A percentile compares a stretch with the other conserved stretches of the same genome.
These are phyloP conservation scores for Lagenidium giganteum DNA, from an alignment of 352 stramenopile genomes.

Conservation along the genomic window DNA sequence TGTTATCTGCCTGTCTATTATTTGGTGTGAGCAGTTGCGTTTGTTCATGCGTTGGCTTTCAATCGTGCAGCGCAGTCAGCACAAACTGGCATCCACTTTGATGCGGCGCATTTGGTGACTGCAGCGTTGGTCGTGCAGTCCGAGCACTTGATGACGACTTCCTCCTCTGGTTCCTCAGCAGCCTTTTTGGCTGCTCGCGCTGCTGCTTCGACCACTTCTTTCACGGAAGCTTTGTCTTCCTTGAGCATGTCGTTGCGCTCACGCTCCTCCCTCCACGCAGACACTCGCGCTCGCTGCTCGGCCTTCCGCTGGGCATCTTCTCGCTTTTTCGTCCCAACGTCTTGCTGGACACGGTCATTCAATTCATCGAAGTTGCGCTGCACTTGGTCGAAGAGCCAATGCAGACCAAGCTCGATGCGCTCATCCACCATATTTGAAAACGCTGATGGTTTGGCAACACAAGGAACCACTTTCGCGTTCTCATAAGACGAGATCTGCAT, in stretches of 20 bases:
- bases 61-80: constrained; percentile 38
- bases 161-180: constrained; percentile 21
- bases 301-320: constrained; percentile 47
- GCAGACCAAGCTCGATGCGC: constrained; percentile 51
- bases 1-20: constrained; percentile 16
- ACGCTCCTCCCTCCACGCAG: constrained; percentile 68
- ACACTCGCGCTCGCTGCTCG: constrained; percentile 56
- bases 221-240: constrained; percentile 35
- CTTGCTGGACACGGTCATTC: constrained; percentile 34
- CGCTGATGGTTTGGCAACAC: constrained; percentile 52
- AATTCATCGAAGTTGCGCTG: constrained; percentile 44
- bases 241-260: constrained; percentile 53
- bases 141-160: constrained; percentile 56
- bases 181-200: not conserved
- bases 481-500: constrained; percentile 28
- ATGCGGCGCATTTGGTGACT: constrained; percentile 73
- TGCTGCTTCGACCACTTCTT: not conserved
- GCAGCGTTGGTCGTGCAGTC: constrained; percentile 45
- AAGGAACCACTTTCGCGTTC: constrained; percentile 42
- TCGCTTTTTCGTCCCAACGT: constrained; percentile 52
- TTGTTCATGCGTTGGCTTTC: constrained; percentile 33
- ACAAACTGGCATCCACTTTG: constrained; percentile 86
- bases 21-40: not conserved
- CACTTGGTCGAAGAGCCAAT: constrained; percentile 71
- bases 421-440: constrained; percentile 52